Base-by-base conservation (phyloP, 2,329 filamentous ascomycete species). In the Fusarium beomiforme region DNA sequence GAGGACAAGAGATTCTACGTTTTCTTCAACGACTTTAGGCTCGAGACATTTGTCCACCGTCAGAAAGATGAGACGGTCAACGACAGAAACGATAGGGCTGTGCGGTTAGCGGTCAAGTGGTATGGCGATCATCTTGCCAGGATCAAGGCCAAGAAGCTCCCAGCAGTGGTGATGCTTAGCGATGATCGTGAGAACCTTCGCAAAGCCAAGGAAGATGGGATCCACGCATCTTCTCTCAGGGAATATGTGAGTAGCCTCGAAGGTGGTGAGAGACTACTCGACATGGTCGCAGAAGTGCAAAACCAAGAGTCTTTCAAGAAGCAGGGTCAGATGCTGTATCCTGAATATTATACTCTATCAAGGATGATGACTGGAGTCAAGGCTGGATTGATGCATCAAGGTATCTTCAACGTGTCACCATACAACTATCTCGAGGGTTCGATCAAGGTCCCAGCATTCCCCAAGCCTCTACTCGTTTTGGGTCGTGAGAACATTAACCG, bases 341-440 rank as follows among this genome's bases (percentile, higher is more conserved):
- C 93, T 0, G 96, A 98, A 78, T 95, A 98, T 79, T 93, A 91
- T 75, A 93, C 92, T 12, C 86, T 96, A 79, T 98, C 95, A 8
- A 97, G 92, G 81, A 92, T 98, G 89, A 94, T 95, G 88, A 99
- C 96, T 8, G 95, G 95, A 1, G 88, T 98, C 60, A 97, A 97
- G 83, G 90, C 90, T 55, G 94, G 95, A 8, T 90, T 94, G 58
- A 84, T 99, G 75, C 96, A 99, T 79, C 95, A 99, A 82, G 96
- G 96, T 10, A 91, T 93, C 26, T 99, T 98, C 84, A 97, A 95
- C 78, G 94, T 98, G 31, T 98, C 96, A 11, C 93, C 94, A 2
- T 99, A 98, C 86, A 99, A 99, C 83, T 99, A 98, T 76, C 86
- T 99, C 14, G 96, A 99, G 80, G 96, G 94, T 3, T 94, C 94